Percentiles rank a stretch among this genome's conserved stretches.
These are phyloP conservation scores for Aspergillus cavernicola DNA, from an alignment of 495 filamentous ascomycete genomes.

Conservation along the genomic window DNA sequence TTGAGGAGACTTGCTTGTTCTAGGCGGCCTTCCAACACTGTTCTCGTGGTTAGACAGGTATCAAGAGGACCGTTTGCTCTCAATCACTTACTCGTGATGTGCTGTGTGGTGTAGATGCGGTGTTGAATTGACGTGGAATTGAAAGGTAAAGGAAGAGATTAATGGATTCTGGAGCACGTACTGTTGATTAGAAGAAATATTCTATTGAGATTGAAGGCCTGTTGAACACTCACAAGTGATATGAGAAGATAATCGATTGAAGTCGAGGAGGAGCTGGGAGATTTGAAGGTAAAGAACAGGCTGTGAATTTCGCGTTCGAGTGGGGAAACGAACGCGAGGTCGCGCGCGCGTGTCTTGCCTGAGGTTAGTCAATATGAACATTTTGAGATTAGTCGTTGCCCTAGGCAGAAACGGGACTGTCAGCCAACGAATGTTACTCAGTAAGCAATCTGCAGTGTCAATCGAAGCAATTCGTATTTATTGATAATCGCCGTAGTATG, in stretches of 20 bases:
- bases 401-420: conserved; percentile 11
- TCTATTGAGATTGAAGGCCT: neutral
- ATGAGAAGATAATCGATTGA: conserved; percentile 14
- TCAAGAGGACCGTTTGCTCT: neutral
- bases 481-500: no score
- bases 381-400: conserved; percentile 27
- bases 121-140: neutral
- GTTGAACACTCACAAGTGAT: conserved; percentile 6
- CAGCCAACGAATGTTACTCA: no score
- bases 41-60: conserved; percentile 12
- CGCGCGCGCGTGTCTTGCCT: conserved; percentile 27
- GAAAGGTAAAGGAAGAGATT: neutral
- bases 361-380: conserved; percentile 34
- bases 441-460: neutral
- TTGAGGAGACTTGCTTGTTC: conserved; percentile 93
- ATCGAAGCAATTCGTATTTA: no score
- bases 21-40: conserved; percentile 95
- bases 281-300: conserved; percentile 19
- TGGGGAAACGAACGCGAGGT: conserved; percentile 31
- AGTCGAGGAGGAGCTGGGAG: conserved; percentile 10
- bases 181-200: conserved; percentile 1
- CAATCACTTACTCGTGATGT: conserved; percentile 35
- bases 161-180: conserved; percentile 1
- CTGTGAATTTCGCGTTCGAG: conserved; percentile 33
- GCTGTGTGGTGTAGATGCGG: conserved; percentile 15